Evolutionary conservation across 2,329 filamentous ascomycete genomes (phyloP), one percentile per base, ranked within the genome.

Genomic region (Pseudogymnoascus sp.): DNA sequence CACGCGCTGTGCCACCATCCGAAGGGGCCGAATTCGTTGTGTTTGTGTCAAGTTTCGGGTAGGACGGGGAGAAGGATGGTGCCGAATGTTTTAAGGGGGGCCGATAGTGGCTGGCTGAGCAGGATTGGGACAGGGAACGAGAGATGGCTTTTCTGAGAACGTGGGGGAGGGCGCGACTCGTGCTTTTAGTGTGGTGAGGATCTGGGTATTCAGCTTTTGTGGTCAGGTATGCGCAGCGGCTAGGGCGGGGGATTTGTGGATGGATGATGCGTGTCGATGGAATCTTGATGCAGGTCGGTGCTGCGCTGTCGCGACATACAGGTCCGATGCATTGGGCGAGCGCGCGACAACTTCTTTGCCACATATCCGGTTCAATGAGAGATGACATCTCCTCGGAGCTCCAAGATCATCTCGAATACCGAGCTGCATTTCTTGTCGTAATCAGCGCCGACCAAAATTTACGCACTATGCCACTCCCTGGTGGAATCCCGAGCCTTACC

Each of bases 281-380:
- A 18, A 33, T 33, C 4, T n/a, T 18, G 28, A 53, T 53, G 43
- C 43, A 50, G 43, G 43, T 18, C 18, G 18, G 18, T 18, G 18
- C 18, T 50, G 47, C 33, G 47, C 47, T 53, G 47, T 53, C 47
- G 25, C 18, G 47, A 33, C 47, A 53, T 18, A 53, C 47, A 53
- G 25, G 28, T 53, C 47, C 43, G 43, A 30, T 50, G 43, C 43
- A 50, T 18, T 28, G 41, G 22, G 9, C 3, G 25, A 50, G 25
- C 25, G 14, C 6, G 8, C 22, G 14, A 30, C 43, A 50, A 12
- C 25, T 33, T 50, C n/a, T 50, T 12, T 50, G n/a, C n/a, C 43
- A 18, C 25, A 25, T 25, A 30, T 25, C 43, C 3, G 22, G 14
- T 11, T 12, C 25, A n/a, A 28, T 2, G 39, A 25, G 39, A 25